phyloP scores from a whole-genome alignment of 163 green algal genomes.

The Chloromonas sp. region DNA sequence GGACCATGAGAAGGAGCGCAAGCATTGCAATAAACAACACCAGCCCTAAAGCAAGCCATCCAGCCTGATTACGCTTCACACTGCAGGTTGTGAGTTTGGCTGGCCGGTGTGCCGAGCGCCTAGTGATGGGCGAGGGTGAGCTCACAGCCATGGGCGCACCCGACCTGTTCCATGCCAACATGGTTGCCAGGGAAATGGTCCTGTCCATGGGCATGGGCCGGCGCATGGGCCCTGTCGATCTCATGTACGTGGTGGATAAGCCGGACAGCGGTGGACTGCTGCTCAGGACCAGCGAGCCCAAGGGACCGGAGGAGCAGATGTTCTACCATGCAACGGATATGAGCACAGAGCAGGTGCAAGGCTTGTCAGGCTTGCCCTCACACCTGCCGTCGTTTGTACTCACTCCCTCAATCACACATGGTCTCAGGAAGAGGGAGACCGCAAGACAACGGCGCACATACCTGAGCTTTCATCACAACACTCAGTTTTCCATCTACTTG shows the following conservation, averaged over 20 bases:
- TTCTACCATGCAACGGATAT: constrained; percentile 45
- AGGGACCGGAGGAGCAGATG: not conserved
- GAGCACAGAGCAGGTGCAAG: constrained; percentile 40
- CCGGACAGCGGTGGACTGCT: not conserved
- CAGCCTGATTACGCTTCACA: no score
- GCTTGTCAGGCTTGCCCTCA: no score
- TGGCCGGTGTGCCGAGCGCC: constrained; percentile 60
- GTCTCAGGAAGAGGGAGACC: no score
- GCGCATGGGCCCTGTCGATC: constrained; percentile 35
- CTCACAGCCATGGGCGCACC: constrained; percentile 50
- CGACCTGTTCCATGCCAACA: constrained; percentile 73
- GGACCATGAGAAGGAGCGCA: no score
- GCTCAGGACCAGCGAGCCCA: not conserved
- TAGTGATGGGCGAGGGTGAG: constrained; percentile 76
- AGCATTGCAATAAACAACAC: no score
- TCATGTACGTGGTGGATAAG: constrained; percentile 34
- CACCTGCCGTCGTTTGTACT: no score
- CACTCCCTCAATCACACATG: no score
- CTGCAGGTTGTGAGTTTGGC: constrained; percentile 40
- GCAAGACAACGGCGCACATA: no score
- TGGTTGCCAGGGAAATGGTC: constrained; percentile 85
- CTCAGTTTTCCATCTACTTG: no score
- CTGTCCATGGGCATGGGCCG: constrained; percentile 53
- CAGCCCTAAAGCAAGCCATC: no score
- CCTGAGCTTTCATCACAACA: no score